Evolutionary conservation across 2,329 filamentous ascomycete genomes (phyloP).

Genomic region (Scedosporium aurantiacum): DNA sequence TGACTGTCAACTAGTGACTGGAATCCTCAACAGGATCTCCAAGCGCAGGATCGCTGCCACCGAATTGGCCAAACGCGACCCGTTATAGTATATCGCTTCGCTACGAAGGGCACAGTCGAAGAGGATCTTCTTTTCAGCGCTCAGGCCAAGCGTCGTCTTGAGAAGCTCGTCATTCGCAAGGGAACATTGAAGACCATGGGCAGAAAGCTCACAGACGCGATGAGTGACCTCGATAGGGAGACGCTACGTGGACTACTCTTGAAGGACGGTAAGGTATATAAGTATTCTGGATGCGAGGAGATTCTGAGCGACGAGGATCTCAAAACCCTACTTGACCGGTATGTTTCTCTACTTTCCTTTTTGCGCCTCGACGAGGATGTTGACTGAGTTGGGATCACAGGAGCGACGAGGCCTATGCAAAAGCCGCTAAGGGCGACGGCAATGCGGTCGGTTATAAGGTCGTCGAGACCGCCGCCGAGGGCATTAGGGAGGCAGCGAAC

Average conservation of each 20-base stretch:
- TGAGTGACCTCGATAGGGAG: slow-evolving; percentile 48
- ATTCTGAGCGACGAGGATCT: slow-evolving; percentile 66
- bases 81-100: slow-evolving; percentile 86
- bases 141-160: slow-evolving; percentile 80
- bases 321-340: slow-evolving; percentile 65
- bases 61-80: slow-evolving; percentile 88
- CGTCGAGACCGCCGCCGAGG: slow-evolving; percentile 60
- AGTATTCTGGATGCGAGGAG: slow-evolving; percentile 46
- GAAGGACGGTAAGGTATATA: slow-evolving; percentile 60
- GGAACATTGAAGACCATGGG: slow-evolving; percentile 66
- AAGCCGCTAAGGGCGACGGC: slow-evolving; percentile 69
- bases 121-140: slow-evolving; percentile 77
- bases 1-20: slow-evolving; percentile 42
- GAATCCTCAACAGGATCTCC: slow-evolving; percentile 94
- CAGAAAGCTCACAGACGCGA: slow-evolving; percentile 43
- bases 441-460: slow-evolving; percentile 61
- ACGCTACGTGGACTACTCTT: slow-evolving; percentile 50
- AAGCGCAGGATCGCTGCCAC: slow-evolving; percentile 91
- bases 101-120: slow-evolving; percentile 87
- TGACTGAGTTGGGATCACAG: slow-evolving; percentile 16
- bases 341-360: slow-evolving; percentile 9
- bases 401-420: slow-evolving; percentile 50
- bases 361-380: background rate
- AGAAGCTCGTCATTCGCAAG: slow-evolving; percentile 93
- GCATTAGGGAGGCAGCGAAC: slow-evolving; percentile 30